These are phyloP conservation scores for Cucurbita moschata DNA, from an alignment of 306 rosid species.

Conservation along the genomic window DNA sequence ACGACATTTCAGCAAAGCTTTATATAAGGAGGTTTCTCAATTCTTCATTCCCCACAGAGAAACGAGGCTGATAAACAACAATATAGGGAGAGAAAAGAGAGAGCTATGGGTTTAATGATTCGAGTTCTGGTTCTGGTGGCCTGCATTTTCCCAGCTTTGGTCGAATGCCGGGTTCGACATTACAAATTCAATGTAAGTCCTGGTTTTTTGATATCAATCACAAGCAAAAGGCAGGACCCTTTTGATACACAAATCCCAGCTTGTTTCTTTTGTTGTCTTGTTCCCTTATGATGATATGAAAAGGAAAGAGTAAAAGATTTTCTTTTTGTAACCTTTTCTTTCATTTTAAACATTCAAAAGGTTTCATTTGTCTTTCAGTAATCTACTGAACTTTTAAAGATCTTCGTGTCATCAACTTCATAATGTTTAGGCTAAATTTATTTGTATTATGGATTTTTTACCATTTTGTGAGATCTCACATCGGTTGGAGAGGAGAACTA, in stretches of 20 bases:
- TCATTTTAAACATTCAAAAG: neutral
- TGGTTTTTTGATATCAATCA: neutral
- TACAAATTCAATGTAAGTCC: constrained; percentile 68
- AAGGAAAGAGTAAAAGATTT: neutral
- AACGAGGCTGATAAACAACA: neutral
- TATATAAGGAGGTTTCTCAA: constrained; percentile 45
- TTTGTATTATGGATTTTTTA: too few species aligned
- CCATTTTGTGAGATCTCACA: too few species aligned
- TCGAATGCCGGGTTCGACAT: constrained; percentile 57
- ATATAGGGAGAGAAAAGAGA: neutral
- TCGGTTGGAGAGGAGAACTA: too few species aligned
- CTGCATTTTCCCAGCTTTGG: constrained; percentile 53
- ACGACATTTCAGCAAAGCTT: constrained; percentile 55
- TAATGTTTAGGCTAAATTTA: neutral
- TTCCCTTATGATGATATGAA: neutral
- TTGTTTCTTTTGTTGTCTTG: neutral
- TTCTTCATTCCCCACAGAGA: constrained; percentile 28
- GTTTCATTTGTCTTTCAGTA: neutral
- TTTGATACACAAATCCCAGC: neutral
- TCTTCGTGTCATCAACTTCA: neutral
- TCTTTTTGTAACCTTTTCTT: neutral
- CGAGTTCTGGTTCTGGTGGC: constrained; percentile 30
- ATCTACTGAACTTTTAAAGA: neutral
- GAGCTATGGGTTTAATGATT: constrained; percentile 36
- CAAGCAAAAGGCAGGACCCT: neutral